phyloP scores from a whole-genome alignment of 2,329 filamentous ascomycete species.

The Diaporthe longicolla region DNA sequence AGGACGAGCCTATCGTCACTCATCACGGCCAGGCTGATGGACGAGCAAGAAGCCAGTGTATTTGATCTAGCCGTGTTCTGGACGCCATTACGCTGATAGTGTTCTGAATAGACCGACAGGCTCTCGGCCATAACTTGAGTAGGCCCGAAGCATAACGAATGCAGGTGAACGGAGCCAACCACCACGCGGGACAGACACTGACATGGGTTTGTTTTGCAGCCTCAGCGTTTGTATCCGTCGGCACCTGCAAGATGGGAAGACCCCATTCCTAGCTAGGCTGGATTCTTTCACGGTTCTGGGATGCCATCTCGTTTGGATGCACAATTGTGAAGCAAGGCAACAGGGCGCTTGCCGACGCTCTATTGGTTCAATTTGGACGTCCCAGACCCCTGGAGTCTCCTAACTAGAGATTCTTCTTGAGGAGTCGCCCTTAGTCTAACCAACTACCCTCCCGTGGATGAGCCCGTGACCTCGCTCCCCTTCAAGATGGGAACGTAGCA shows the following conservation, averaged over 20 bases:
- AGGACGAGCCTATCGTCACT: conserved; percentile 37
- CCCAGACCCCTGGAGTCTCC: conserved; percentile 33
- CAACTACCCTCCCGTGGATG: not conserved
- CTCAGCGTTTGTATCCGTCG: not conserved
- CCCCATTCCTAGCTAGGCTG: not conserved
- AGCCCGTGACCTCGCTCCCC: not conserved
- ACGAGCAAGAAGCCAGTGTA: conserved; percentile 18
- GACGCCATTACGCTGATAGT: not conserved
- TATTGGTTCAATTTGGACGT: conserved; percentile 28
- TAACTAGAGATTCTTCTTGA: conserved; percentile 11
- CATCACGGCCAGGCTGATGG: conserved; percentile 34
- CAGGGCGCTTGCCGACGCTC: conserved; percentile 32
- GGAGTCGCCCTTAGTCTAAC: not conserved
- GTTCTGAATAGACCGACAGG: not conserved
- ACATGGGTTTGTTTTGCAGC: too few species aligned
- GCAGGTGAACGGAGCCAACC: not conserved
- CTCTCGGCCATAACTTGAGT: not conserved
- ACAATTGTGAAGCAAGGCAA: conserved; percentile 36
- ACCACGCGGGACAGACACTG: not conserved
- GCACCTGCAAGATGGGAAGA: not conserved
- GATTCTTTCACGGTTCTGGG: not conserved
- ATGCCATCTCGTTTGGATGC: conserved; percentile 14
- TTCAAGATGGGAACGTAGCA: not conserved
- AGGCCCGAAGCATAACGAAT: not conserved
- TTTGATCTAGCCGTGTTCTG: conserved; percentile 14